A percentile compares a stretch with the other conserved stretches of the same genome.
These are phyloP conservation scores for Rugosomyces carneus DNA, from an alignment of 1,284 basidiomycete genomes.

Conservation along the genomic window DNA sequence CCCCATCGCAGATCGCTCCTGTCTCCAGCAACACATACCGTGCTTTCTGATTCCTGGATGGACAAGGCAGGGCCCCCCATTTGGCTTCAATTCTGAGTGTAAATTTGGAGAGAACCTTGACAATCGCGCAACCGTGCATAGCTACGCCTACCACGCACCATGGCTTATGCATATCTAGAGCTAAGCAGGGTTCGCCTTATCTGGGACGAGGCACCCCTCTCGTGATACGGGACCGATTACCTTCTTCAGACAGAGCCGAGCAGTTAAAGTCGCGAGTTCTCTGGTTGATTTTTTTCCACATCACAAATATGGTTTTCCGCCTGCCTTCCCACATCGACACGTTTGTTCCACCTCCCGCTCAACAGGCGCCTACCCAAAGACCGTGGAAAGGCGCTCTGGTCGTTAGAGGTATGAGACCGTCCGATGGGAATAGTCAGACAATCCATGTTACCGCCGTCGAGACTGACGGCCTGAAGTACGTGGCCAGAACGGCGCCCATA, in stretches of 20 bases:
- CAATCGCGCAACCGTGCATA: slow-evolving; percentile 26
- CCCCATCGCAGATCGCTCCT: slow-evolving; percentile 14
- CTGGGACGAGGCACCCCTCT: slow-evolving; percentile 17
- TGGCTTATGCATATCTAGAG: slow-evolving; percentile 16
- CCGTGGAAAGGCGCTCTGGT: slow-evolving; percentile 54
- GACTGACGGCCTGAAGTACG: slow-evolving; percentile 62
- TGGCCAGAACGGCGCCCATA: slow-evolving; percentile 18
- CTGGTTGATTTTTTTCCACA: slow-evolving; percentile 24
- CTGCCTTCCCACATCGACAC: slow-evolving; percentile 54
- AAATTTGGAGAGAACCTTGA: slow-evolving; percentile 23
- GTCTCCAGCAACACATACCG: slow-evolving; percentile 24
- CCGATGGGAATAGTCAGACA: slow-evolving; percentile 41
- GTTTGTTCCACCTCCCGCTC: slow-evolving; percentile 46
- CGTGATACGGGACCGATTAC: slow-evolving; percentile 18
- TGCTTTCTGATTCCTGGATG: slow-evolving; percentile 12
- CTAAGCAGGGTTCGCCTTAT: slow-evolving; percentile 18
- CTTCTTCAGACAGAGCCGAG: slow-evolving; percentile 18
- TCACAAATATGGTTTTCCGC: slow-evolving; percentile 48
- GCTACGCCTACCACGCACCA: slow-evolving; percentile 25
- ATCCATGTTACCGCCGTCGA: slow-evolving; percentile 56
- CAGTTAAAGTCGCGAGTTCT: slow-evolving; percentile 31
- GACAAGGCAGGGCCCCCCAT: slow-evolving; percentile 8
- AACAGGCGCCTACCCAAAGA: slow-evolving; percentile 33
- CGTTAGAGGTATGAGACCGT: slow-evolving; percentile 39
- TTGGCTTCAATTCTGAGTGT: slow-evolving; percentile 8